These are phyloP conservation scores for Calophaca sinica DNA, from an alignment of 306 rosid species.

Conservation along the genomic window DNA sequence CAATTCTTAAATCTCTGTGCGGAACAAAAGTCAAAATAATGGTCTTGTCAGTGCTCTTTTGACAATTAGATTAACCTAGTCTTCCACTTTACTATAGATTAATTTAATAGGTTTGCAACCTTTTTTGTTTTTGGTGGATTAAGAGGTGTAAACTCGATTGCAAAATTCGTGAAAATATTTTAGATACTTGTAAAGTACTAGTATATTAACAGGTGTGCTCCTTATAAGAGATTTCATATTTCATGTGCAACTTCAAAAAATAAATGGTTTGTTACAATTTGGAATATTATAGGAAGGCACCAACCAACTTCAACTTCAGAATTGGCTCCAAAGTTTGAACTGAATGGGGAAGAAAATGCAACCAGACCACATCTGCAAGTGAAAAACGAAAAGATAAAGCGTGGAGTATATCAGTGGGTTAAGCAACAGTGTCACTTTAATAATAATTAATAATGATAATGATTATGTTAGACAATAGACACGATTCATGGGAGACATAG, in stretches of 20 bases:
- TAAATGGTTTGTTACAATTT: background rate
- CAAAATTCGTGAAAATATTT: background rate
- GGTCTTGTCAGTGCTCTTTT: conserved; percentile 50
- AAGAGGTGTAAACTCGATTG: background rate
- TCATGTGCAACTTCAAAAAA: background rate
- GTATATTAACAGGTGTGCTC: too few relatives aligned
- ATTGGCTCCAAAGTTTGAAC: background rate
- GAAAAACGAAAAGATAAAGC: too few relatives aligned
- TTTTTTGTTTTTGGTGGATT: background rate
- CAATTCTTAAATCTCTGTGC: background rate
- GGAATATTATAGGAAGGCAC: background rate
- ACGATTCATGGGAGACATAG: conserved; percentile 12
- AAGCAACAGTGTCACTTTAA: conserved; percentile 23
- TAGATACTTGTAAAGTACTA: background rate
- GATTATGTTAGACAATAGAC: background rate
- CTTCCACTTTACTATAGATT: too few relatives aligned
- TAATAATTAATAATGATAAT: conserved; percentile 30
- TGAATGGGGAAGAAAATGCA: too few relatives aligned
- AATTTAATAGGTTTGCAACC: background rate
- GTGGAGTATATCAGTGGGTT: background rate
- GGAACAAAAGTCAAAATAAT: conserved; percentile 38
- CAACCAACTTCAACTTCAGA: too few relatives aligned
- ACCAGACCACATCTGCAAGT: too few relatives aligned
- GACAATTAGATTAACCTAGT: conserved; percentile 2
- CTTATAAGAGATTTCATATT: too few relatives aligned